These are phyloP conservation scores for Cryptococcus sp. DNA, from an alignment of 1,284 basidiomycete genomes.

Conservation along the genomic window DNA sequence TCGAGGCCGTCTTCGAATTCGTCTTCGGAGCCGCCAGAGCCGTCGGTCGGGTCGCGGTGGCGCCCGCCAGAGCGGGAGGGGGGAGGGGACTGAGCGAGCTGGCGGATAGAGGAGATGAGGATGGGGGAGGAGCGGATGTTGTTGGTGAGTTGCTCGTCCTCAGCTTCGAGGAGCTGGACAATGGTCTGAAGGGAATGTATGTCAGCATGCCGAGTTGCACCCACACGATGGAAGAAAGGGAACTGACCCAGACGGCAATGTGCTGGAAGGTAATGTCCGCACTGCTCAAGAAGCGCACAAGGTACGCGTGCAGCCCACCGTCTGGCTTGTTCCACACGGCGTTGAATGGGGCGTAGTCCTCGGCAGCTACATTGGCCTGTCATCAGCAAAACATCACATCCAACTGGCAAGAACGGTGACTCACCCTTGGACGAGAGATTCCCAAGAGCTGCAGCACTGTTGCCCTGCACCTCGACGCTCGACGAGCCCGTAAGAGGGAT, in stretches of 20 bases:
- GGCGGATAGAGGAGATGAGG: slow-evolving; percentile 77
- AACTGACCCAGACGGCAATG: slow-evolving; percentile 83
- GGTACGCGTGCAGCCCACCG: slow-evolving; percentile 92
- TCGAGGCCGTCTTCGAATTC: slow-evolving; percentile 66
- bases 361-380: slow-evolving; percentile 57
- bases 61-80: slow-evolving; percentile 63
- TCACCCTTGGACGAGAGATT: slow-evolving; percentile 93
- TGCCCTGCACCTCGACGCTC: slow-evolving; percentile 97
- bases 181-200: slow-evolving; percentile 60
- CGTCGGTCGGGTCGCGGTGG: slow-evolving; percentile 53
- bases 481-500: slow-evolving; percentile 95
- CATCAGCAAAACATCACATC: not conserved
- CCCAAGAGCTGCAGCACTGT: slow-evolving; percentile 94
- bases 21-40: slow-evolving; percentile 54
- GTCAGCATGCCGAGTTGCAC: not conserved
- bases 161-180: slow-evolving; percentile 91
- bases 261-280: slow-evolving; percentile 99
- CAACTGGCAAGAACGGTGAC: slow-evolving; percentile 2
- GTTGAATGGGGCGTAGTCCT: slow-evolving; percentile 97
- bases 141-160: slow-evolving; percentile 81
- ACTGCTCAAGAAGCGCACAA: slow-evolving; percentile 90
- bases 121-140: slow-evolving; percentile 80
- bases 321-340: slow-evolving; percentile 98
- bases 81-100: slow-evolving; percentile 70
- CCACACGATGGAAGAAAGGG: not conserved